A percentile compares a stretch with the other conserved stretches of the same genome.
phyloP scores from a whole-genome alignment of 352 stramenopile genomes.

The Pythium guiyangense region DNA sequence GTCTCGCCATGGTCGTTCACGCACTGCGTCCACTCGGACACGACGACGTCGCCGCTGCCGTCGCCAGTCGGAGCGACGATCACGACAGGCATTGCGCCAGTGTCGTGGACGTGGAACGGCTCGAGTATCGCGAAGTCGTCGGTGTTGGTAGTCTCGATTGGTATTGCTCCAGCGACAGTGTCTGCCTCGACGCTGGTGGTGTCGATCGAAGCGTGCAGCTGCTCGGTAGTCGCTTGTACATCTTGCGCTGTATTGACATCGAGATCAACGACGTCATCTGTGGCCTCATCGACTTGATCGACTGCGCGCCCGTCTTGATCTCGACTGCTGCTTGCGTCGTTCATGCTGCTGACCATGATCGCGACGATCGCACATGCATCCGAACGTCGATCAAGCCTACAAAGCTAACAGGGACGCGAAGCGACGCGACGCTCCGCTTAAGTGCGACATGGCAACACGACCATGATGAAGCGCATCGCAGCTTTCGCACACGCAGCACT shows the following conservation, averaged over 20 bases:
- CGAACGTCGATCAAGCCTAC: neutral
- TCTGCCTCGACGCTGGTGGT: neutral
- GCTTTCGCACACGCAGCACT: too few relatives aligned
- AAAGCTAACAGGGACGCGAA: neutral
- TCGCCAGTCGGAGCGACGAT: conserved; percentile 1
- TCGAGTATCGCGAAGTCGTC: neutral
- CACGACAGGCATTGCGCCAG: conserved; percentile 7
- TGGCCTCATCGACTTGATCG: too few relatives aligned
- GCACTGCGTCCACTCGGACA: conserved; percentile 32
- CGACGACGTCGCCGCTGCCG: neutral
- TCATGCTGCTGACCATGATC: too few relatives aligned
- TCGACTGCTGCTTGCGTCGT: neutral
- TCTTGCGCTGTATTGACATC: too few relatives aligned
- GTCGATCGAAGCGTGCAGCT: too few relatives aligned
- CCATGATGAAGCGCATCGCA: too few relatives aligned
- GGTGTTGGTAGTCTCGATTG: neutral
- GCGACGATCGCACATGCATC: neutral
- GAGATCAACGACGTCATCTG: too few relatives aligned
- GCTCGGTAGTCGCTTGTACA: too few relatives aligned
- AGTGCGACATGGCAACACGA: too few relatives aligned
- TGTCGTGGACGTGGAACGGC: conserved; percentile 1
- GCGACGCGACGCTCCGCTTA: neutral
- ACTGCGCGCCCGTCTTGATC: too few relatives aligned
- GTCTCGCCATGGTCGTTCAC: conserved; percentile 31
- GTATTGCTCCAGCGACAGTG: neutral